Evolutionary conservation across 2,329 filamentous ascomycete genomes (phyloP).

Genomic region (Shiraia bambusicola): DNA sequence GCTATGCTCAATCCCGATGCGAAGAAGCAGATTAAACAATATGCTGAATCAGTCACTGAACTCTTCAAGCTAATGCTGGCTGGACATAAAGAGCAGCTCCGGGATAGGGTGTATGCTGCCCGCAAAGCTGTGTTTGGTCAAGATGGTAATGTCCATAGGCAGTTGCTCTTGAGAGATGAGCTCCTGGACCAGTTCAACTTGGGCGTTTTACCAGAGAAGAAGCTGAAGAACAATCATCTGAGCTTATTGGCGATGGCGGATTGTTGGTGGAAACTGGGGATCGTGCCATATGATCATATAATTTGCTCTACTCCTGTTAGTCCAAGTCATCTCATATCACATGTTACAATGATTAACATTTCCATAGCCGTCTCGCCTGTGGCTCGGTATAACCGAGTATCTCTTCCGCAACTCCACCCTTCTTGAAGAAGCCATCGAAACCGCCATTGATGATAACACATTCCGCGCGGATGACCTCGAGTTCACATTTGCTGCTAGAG

Average conservation of each 20-base stretch:
- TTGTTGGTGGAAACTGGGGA: slow-evolving; percentile 92
- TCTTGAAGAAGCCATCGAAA: slow-evolving; percentile 80
- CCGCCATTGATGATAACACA: slow-evolving; percentile 83
- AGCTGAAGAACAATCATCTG: slow-evolving; percentile 88
- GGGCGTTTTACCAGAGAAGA: slow-evolving; percentile 65
- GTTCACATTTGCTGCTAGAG: slow-evolving; percentile 94
- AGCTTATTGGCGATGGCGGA: slow-evolving; percentile 95
- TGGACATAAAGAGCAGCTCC: slow-evolving; percentile 74
- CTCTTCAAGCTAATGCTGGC: slow-evolving; percentile 96
- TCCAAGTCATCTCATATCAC: background rate
- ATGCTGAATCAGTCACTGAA: slow-evolving; percentile 87
- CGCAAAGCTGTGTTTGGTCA: slow-evolving; percentile 67
- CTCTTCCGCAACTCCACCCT: slow-evolving; percentile 81
- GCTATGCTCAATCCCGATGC: slow-evolving; percentile 96
- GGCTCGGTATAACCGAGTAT: slow-evolving; percentile 96
- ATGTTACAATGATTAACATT: slow-evolving; percentile 1
- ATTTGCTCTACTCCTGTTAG: slow-evolving; percentile 89
- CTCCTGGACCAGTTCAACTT: slow-evolving; percentile 88
- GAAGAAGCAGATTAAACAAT: slow-evolving; percentile 89
- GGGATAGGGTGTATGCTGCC: slow-evolving; percentile 73
- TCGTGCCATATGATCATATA: slow-evolving; percentile 98
- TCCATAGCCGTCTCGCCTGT: slow-evolving; percentile 78
- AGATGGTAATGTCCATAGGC: slow-evolving; percentile 60
- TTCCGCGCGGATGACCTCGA: slow-evolving; percentile 96
- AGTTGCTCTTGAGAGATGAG: slow-evolving; percentile 74